Evolutionary conservation across 176 grass and related monocot genomes (phyloP).

Genomic region (Ensete glaucum): DNA sequence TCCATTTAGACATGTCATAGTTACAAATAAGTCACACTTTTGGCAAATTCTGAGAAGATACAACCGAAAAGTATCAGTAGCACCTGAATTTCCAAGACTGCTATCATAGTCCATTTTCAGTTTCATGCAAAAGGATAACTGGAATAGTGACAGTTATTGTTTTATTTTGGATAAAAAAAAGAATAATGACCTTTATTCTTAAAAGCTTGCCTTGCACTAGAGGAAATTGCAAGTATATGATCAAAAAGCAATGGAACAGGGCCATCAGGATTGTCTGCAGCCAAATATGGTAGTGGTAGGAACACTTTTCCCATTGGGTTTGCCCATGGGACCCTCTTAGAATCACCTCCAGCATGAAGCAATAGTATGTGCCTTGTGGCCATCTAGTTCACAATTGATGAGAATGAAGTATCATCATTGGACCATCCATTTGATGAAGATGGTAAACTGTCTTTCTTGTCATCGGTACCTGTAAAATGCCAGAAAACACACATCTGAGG

Average conservation of each 20-base stretch:
- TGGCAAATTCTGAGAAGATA: too few relatives aligned
- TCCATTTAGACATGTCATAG: neutral
- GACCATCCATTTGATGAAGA: slow-evolving; percentile 6
- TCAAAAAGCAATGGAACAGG: slow-evolving; percentile 82
- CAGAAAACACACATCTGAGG: slow-evolving; percentile 19
- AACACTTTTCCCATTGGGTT: slow-evolving; percentile 94
- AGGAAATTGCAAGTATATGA: slow-evolving; percentile 76
- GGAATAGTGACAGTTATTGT: neutral
- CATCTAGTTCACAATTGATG: slow-evolving; percentile 29
- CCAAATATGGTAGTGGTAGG: slow-evolving; percentile 72
- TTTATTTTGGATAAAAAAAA: neutral
- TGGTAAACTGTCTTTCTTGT: slow-evolving; percentile 26
- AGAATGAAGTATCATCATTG: slow-evolving; percentile 11
- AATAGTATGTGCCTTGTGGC: slow-evolving; percentile 63
- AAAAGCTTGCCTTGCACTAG: slow-evolving; percentile 83
- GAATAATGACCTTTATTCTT: slow-evolving; percentile 52
- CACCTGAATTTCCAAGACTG: neutral
- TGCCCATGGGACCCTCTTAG: slow-evolving; percentile 94
- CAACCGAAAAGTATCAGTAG: neutral
- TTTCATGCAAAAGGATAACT: neutral
- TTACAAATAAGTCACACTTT: too few relatives aligned
- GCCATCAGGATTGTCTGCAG: slow-evolving; percentile 61
- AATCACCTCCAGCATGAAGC: slow-evolving; percentile 86
- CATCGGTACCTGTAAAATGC: slow-evolving; percentile 25
- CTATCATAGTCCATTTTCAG: neutral